Conservation (phyloP, 1,284 basidiomycete species). For the Ganoderma sinense region DNA sequence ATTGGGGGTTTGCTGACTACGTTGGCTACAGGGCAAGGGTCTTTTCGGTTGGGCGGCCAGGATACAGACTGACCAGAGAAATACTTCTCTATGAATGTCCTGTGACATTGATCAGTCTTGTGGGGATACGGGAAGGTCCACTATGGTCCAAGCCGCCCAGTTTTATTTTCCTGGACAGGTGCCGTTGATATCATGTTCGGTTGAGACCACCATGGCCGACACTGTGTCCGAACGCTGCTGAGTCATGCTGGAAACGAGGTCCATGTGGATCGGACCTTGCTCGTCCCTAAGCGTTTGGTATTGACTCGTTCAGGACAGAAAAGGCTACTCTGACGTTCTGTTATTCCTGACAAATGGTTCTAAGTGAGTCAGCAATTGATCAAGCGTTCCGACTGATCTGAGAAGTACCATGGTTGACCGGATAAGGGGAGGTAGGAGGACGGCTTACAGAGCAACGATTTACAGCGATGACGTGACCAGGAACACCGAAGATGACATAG, state of each 20-base stretch:
- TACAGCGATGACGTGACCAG: neutral
- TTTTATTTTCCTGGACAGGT: no score
- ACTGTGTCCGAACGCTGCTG: neutral
- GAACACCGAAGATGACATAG: neutral
- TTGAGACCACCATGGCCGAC: neutral
- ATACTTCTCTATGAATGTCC: neutral
- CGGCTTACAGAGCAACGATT: neutral
- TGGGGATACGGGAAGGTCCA: neutral
- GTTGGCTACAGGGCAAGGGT: conserved; percentile 40
- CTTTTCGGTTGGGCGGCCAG: conserved; percentile 38
- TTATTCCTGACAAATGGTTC: neutral
- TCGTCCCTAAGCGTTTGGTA: neutral
- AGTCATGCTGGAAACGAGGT: neutral
- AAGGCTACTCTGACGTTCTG: neutral
- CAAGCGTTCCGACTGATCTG: neutral
- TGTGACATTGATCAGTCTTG: neutral
- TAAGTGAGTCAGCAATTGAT: neutral
- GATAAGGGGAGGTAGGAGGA: neutral
- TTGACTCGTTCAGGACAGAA: neutral
- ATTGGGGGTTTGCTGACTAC: conserved; percentile 7
- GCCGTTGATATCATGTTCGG: no score
- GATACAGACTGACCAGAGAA: neutral
- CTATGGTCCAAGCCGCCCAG: neutral
- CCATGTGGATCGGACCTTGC: neutral
- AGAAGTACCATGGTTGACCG: neutral